Base-by-base conservation (phyloP, 768 basidiomycete species). In the Favolaschia claudopus region DNA sequence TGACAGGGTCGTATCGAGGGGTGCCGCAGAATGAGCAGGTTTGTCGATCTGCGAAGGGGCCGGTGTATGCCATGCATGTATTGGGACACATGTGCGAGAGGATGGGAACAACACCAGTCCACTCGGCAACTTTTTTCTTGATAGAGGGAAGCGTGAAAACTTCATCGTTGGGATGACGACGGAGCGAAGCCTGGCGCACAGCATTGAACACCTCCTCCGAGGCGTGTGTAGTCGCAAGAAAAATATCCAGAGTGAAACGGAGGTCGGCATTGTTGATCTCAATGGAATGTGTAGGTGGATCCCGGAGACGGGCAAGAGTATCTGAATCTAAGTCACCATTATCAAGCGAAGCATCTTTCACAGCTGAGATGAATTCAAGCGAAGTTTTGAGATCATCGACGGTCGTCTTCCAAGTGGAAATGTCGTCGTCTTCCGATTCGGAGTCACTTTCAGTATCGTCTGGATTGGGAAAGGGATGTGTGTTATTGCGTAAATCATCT, bases 1-100 rank as follows among this genome's bases (percentile, higher is more conserved):
- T 37, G 1, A 12, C 49, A n/a, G n/a, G n/a, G 17, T 73, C 65
- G 50, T 69, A 69, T 1, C 68, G 71, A 7, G 69, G 39, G 40
- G 65, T 38, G 0, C 48, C 46, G 37, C 78, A 80, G 3, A 54
- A 47, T 0, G 61, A 56, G 44, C 77, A 79, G 0, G 9, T 3
- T 0, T 61, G 43, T 12, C 55, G 48, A 5, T 33, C 43, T 1
- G 46, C 27, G 24, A 42, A 70, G 8, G 68, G 67, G 6, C 69
- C 71, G 0, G 68, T 69, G 40, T 62, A 76, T 8, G 69, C 74
- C 48, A 70, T 61, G 15, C 60, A 57, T 33, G 66, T 51, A 31
- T 68, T 66, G 1, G 25, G 46, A 40, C 72, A 74, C 71, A 74
- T 72, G 29, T 72, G 60, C 13, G 61, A 12, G 3, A 45, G 27